Evolutionary conservation across 306 rosid species (phyloP).

Genomic region (Styphnolobium japonicum): DNA sequence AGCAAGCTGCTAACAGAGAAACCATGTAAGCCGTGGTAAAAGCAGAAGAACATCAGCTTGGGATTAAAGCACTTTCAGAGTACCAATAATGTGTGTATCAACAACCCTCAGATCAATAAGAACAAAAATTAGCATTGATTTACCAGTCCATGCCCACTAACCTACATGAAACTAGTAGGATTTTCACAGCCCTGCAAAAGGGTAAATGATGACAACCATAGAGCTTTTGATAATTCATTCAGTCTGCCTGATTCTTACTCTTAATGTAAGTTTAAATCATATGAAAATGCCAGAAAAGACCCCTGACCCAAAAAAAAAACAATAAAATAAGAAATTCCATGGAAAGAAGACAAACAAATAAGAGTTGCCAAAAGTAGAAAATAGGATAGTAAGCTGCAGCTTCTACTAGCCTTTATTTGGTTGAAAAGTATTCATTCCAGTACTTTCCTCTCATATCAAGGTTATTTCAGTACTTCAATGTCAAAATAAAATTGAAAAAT

Average conservation of each 20-base stretch:
- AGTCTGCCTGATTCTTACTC: neutral
- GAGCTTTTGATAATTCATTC: neutral
- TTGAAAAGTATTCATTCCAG: neutral
- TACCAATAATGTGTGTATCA: neutral
- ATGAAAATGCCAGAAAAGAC: neutral
- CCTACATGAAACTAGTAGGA: slow-evolving; percentile 11
- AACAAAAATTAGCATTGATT: neutral
- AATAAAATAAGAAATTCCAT: neutral
- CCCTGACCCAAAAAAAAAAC: neutral
- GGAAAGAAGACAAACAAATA: neutral
- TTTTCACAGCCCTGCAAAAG: neutral
- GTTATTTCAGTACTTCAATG: neutral
- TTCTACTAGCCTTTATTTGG: neutral
- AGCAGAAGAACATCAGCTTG: neutral
- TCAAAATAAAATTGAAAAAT: slow-evolving; percentile 18
- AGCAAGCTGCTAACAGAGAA: neutral
- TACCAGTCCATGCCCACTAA: neutral
- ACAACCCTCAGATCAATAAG: neutral
- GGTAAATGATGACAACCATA: neutral
- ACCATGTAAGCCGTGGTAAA: neutral
- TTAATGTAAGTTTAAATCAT: slow-evolving; percentile 8
- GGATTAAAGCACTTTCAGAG: neutral
- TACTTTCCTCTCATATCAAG: slow-evolving; percentile 13
- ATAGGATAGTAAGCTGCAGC: neutral
- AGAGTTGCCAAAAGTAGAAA: neutral